Percentiles rank a stretch among this genome's conserved stretches.
phyloP scores from a whole-genome alignment of 768 basidiomycete species.

The Lactarius trivialis region DNA sequence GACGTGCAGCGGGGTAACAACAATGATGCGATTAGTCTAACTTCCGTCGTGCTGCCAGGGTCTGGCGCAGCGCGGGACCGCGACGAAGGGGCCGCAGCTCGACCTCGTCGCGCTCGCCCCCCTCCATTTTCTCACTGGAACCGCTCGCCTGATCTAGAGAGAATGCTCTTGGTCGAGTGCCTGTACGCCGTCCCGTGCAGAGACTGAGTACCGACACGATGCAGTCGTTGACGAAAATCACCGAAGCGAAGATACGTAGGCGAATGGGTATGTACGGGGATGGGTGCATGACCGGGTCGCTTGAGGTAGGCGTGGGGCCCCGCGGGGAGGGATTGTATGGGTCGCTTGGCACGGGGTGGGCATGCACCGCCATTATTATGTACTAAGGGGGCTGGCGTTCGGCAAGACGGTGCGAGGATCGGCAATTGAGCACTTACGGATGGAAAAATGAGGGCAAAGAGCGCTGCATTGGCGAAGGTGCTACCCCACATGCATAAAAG shows the following conservation, averaged over 20 bases:
- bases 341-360: constrained; percentile 65
- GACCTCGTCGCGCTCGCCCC: constrained; percentile 40
- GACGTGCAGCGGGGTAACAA: not conserved
- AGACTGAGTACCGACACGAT: constrained; percentile 59
- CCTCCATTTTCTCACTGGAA: constrained; percentile 53
- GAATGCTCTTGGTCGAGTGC: constrained; percentile 23
- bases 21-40: constrained; percentile 8
- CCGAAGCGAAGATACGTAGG: constrained; percentile 64
- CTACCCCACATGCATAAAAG: constrained; percentile 67
- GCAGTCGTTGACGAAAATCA: constrained; percentile 68
- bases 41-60: constrained; percentile 11
- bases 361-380: constrained; percentile 78
- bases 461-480: constrained; percentile 69
- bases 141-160: constrained; percentile 33
- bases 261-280: constrained; percentile 78
- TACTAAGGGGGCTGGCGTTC: constrained; percentile 41
- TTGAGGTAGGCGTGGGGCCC: constrained; percentile 19
- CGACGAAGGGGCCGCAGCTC: constrained; percentile 21
- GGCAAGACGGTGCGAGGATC: not conserved
- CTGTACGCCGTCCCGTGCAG: constrained; percentile 30
- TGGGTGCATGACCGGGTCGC: constrained; percentile 45
- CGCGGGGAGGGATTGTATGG: constrained; percentile 56
- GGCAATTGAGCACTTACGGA: constrained; percentile 41
- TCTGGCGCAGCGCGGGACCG: constrained; percentile 9
- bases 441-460: constrained; percentile 81